These are phyloP conservation scores for Aspergillus sp. DNA, from an alignment of 2,329 filamentous ascomycete species.

Conservation along the genomic window DNA sequence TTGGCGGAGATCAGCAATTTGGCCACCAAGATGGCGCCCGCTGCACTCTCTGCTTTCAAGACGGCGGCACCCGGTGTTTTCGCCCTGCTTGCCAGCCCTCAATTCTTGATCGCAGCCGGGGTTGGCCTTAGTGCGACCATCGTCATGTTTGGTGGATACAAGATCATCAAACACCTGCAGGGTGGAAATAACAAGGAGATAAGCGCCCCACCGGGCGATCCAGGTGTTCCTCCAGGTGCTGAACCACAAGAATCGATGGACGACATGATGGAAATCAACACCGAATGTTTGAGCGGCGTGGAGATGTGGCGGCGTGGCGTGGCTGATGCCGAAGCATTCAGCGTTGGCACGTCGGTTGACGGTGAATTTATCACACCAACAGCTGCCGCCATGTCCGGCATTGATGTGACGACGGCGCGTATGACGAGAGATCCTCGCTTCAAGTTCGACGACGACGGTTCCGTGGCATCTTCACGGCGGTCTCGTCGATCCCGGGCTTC, in stretches of 20 bases:
- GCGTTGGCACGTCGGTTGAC: slow-evolving; percentile 61
- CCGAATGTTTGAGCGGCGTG: slow-evolving; percentile 55
- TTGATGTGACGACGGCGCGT: slow-evolving; percentile 36
- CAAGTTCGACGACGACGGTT: slow-evolving; percentile 36
- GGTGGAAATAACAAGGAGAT: slow-evolving; percentile 35
- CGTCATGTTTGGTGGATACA: slow-evolving; percentile 93
- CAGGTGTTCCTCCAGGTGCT: background rate
- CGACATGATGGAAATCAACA: slow-evolving; percentile 56
- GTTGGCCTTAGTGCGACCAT: slow-evolving; percentile 91
- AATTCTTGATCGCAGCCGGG: slow-evolving; percentile 91
- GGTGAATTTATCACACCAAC: slow-evolving; percentile 65
- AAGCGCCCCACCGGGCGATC: background rate
- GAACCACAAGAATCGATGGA: slow-evolving; percentile 45
- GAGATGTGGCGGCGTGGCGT: slow-evolving; percentile 65
- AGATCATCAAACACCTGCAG: slow-evolving; percentile 85
- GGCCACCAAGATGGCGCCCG: slow-evolving; percentile 78
- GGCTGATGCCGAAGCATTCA: slow-evolving; percentile 55
- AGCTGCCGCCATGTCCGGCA: slow-evolving; percentile 51
- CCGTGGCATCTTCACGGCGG: slow-evolving; percentile 36
- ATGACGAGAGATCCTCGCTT: slow-evolving; percentile 33
- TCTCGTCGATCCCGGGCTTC: slow-evolving; percentile 33
- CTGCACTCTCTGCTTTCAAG: slow-evolving; percentile 73
- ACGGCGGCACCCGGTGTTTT: slow-evolving; percentile 81
- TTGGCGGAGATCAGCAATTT: slow-evolving; percentile 87
- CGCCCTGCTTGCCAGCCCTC: slow-evolving; percentile 79